A percentile compares a stretch with the other conserved stretches of the same genome.
phyloP scores from a whole-genome alignment of 2,329 filamentous ascomycete genomes.

The Venturia aucupariae region DNA sequence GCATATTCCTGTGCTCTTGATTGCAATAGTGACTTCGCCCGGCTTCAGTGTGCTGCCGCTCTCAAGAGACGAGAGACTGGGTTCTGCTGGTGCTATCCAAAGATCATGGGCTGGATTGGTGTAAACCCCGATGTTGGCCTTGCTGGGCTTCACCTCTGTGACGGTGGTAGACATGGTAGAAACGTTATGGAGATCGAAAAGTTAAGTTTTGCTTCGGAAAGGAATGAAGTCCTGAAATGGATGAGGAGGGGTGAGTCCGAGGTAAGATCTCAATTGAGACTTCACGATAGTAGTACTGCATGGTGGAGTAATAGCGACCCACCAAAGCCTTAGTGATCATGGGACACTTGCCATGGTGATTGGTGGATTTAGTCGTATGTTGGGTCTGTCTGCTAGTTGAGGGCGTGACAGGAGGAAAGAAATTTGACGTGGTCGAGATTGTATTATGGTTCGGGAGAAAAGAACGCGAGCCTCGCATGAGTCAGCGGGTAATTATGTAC shows the following conservation, averaged over 20 bases:
- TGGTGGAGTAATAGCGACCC: neutral
- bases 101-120: conserved; percentile 89
- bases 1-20: conserved; percentile 94
- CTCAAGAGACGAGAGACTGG: conserved; percentile 64
- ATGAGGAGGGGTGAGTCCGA: neutral
- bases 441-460: neutral
- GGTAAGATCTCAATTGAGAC: neutral
- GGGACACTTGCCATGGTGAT: neutral
- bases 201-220: neutral
- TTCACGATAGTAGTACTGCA: neutral
- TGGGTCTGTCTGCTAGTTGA: neutral
- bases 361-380: neutral
- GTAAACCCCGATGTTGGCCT: conserved; percentile 91
- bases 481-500: neutral
- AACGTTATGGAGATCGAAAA: neutral
- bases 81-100: conserved; percentile 74
- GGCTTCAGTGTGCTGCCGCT: conserved; percentile 59
- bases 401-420: neutral
- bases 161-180: conserved; percentile 1
- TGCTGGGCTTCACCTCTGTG: conserved; percentile 27
- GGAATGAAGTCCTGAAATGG: neutral
- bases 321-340: neutral
- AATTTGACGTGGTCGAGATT: neutral
- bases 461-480: neutral
- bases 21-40: conserved; percentile 78